Base-by-base conservation (phyloP, 2,329 filamentous ascomycete genomes). In the Triangularia verruculosa region DNA sequence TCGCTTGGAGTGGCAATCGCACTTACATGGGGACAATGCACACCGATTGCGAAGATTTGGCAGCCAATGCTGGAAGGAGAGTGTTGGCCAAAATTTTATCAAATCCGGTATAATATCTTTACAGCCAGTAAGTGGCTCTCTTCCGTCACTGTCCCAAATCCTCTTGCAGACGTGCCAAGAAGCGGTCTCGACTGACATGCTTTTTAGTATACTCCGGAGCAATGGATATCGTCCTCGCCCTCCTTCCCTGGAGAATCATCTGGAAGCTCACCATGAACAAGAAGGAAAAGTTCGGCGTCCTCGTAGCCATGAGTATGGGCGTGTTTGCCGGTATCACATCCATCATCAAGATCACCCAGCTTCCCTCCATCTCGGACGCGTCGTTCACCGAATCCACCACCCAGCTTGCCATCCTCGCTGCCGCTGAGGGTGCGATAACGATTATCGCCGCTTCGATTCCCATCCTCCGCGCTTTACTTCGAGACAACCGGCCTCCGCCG, bases 241-340 rank as follows among this genome's bases (percentile, higher is more conserved):
- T 78, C 1, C 64, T 80, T 2, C 78, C 78, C 0, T 79, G 76
- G 78, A 74, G 71, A 22, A 74, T 80, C 8, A 74, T 80, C 52
- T 77, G 75, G 77, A 71, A 70, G 0, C 68, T 78, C 13, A 73
- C 72, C 7, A 78, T 80, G 74, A 76, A 72, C 61, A 69, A 68
- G 27, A 76, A 74, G 64, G 78, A 80, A 56, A 78, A 79, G 60
- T 64, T 78, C 13, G 77, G 78, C 3, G 77, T 78, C 0, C 67
- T 75, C 9, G 66, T 77, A 1, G 78, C 78, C 8, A 79, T 80
- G 78, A 78, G 76, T 66, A 75, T 79, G 70, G 78, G 78, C 1
- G 62, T 80, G 1, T 77, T 80, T 27, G 71, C 71, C 0, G 71
- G 70, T 4, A 57, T 70, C 3, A 70, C 68, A 6, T 68, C 68